phyloP scores from a whole-genome alignment of 192 early-diverging fungal species.

The Backusella psychrophila region DNA sequence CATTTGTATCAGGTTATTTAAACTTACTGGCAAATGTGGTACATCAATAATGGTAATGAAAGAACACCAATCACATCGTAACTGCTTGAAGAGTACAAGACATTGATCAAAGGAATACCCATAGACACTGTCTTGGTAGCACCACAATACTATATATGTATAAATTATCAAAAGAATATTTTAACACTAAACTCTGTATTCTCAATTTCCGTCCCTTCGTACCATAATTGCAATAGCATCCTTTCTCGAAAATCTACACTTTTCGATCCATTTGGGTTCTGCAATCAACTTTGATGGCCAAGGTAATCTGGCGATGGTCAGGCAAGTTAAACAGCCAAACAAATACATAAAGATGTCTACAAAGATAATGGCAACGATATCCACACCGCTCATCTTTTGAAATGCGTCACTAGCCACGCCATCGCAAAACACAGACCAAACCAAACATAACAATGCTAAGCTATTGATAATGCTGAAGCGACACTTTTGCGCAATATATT shows the following conservation, averaged over 20 bases:
- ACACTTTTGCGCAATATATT: conserved; percentile 39
- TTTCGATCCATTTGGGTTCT: conserved; percentile 28
- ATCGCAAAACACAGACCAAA: conserved; percentile 73
- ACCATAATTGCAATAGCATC: conserved; percentile 60
- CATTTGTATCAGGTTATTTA: too few species aligned
- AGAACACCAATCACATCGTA: conserved; percentile 46
- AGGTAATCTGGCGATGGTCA: conserved; percentile 35
- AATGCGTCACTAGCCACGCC: conserved; percentile 57
- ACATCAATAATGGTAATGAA: conserved; percentile 57
- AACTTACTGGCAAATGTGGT: conserved; percentile 48
- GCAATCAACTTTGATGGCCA: conserved; percentile 20
- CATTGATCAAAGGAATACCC: conserved; percentile 69
- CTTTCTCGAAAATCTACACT: conserved; percentile 30
- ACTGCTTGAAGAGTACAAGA: conserved; percentile 50
- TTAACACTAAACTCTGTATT: neutral
- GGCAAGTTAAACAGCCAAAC: conserved; percentile 42
- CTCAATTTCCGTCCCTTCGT: neutral
- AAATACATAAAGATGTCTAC: conserved; percentile 50
- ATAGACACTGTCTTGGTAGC: conserved; percentile 69
- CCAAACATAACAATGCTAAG: conserved; percentile 53
- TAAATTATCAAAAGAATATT: neutral
- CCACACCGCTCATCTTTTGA: conserved; percentile 38
- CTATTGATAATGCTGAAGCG: conserved; percentile 55
- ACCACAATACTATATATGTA: conserved; percentile 50
- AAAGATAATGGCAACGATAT: conserved; percentile 49